Base-by-base conservation (phyloP, 306 rosid genomes). In the Lagenaria siceraria region DNA sequence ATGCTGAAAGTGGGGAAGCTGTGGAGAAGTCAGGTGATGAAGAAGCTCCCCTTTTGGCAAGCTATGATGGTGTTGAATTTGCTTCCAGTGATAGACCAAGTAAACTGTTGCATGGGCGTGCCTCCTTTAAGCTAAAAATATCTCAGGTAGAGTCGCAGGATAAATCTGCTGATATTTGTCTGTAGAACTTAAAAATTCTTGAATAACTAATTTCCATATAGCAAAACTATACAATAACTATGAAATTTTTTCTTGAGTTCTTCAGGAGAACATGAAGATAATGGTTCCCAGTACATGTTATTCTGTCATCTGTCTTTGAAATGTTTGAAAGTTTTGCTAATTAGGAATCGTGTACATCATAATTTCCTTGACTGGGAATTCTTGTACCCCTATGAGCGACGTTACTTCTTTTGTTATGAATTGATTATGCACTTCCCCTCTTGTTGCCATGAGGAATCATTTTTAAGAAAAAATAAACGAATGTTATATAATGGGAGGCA, bases 91-190 rank as follows among this genome's bases (percentile, higher is more conserved):
- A 88, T 70, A 85, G 92, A 74, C 95, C 98, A 22, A 87, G 86
- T 83, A 89, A 89, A 78, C 77, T 92, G 81, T 76, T 94, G 85
- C 80, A 87, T 78, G 98, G 97, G 59, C 96, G 90, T 58, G 97
- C 98, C 63, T 89, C 96, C 63, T 94, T 94, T 81, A 94, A 90
- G 90, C 92, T 94, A 79, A 94, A 90, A 89, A 90, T 92, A 90
- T 90, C 96, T 81, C 97, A 92, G 98, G 97, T 94, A 83, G 83
- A 63, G 73, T 33, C 38, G 31, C 55, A 14, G 38, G 54, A 69
- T 69, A 22, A 69, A 69, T 40, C n/a, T 24, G 53, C 17, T 5
- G 54, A 21, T 68, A 68, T 21, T 40, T 22, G 54, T 68, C 25
- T 21, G 31, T 6, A 68, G 12, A 21, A 11, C 24, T 42, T 42